These are phyloP conservation scores for Cajanus cajan DNA, from an alignment of 306 rosid genomes.

Conservation along the genomic window DNA sequence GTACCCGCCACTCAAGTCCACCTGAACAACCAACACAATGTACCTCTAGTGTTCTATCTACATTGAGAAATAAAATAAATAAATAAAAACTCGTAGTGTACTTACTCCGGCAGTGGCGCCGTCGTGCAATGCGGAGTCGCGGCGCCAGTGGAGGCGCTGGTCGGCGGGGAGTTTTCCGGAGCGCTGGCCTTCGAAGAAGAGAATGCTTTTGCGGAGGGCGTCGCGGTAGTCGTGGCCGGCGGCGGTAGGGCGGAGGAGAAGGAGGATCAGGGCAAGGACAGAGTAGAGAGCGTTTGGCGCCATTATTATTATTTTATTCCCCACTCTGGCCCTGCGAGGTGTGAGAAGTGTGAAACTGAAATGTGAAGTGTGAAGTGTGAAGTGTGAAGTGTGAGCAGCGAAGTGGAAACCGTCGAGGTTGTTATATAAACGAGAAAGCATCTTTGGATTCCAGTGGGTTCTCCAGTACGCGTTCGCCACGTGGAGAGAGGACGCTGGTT, in stretches of 20 bases:
- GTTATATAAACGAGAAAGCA: constrained; percentile 61
- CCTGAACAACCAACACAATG: constrained; percentile 50
- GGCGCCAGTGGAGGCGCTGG: constrained; percentile 92
- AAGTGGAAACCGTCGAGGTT: constrained; percentile 38
- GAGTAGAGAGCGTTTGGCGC: constrained; percentile 39
- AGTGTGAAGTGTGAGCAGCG: neutral
- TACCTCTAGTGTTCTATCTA: neutral
- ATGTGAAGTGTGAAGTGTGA: neutral
- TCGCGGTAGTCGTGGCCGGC: constrained; percentile 70
- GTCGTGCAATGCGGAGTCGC: constrained; percentile 82
- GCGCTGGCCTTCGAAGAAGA: constrained; percentile 99
- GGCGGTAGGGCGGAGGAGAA: constrained; percentile 37
- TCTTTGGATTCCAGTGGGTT: constrained; percentile 75
- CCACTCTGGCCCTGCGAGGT: neutral
- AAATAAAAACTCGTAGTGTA: neutral
- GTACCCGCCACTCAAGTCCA: constrained; percentile 86
- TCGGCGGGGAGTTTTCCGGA: constrained; percentile 82
- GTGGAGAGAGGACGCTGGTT: constrained; percentile 43
- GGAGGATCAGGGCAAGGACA: constrained; percentile 34
- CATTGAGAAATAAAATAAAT: neutral
- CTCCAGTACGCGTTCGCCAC: constrained; percentile 30
- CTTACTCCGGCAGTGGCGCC: constrained; percentile 75
- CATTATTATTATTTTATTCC: constrained; percentile 11
- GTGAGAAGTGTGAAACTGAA: neutral
- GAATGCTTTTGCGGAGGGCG: constrained; percentile 85